Base-by-base conservation (phyloP, 2,329 filamentous ascomycete species). In the Pseudogymnoascus sp. region DNA sequence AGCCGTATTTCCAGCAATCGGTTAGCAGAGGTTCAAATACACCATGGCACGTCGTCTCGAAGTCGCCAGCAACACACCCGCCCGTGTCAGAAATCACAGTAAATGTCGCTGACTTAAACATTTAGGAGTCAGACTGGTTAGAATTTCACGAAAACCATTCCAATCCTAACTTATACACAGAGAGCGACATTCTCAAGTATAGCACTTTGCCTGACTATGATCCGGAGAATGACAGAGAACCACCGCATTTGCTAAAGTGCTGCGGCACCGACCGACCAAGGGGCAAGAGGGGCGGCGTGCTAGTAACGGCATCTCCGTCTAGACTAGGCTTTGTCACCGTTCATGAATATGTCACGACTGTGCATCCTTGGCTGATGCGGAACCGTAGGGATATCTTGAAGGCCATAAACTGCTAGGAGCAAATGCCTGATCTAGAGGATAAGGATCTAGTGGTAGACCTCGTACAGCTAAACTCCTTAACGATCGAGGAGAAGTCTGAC, bases 301-400 rank as follows among this genome's bases (percentile, higher is more conserved):
- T 40, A 3, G 38, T 40, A 40, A 40, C n/a, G n/a, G 38, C 38
- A 40, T 40, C 38, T 40, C n/a, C n/a, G n/a, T 40, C 38, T 40
- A 37, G 37, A 42, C 31, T 8, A 44, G 66, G 61, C 38, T 67
- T 67, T 40, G 53, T 70, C 18, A 69, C 69, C 6, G 25, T 70
- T 6, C 67, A 69, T 60, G 69, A 70, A 14, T 70, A 67, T 71
- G n/a, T 40, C n/a, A 64, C 63, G 5, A 64, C 62, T 23, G 61
- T 69, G 63, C 68, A 69, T 36, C 67, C 65, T n/a, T 69, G 67
- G 67, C 62, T 69, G 14, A 65, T 68, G 62, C 60, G 25, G 14
- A 59, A 61, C 36, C 59, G 61, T 1, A 62, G 63, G 36, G 42
- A 42, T 31, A 38, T 66, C 25, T 34, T 64, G 5, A 23, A 34